A percentile compares a stretch with the other conserved stretches of the same genome.
Conservation (phyloP, 768 basidiomycete species). For the Tylopilus vinaceipallidus region DNA sequence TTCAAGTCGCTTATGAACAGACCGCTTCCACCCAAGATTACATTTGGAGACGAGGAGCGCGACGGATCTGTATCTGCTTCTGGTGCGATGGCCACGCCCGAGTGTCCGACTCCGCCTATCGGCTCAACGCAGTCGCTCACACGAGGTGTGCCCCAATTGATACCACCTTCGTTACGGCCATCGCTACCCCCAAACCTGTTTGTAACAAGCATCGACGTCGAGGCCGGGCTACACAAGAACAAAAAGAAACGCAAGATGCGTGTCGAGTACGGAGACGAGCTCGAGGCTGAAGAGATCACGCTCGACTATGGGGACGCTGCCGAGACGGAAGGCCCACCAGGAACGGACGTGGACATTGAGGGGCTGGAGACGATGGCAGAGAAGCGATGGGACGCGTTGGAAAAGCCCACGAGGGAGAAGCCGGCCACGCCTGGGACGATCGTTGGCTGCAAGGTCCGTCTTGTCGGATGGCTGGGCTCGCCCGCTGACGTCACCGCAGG, state of each 20-base stretch:
- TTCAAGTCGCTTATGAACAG: constrained; percentile 52
- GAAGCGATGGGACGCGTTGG: constrained; percentile 20
- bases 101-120: not conserved
- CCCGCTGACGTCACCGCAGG: constrained; percentile 34
- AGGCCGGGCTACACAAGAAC: constrained; percentile 39
- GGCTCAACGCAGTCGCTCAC: too few species aligned
- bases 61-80: not conserved
- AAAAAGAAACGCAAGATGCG: constrained; percentile 36
- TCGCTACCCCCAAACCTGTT: constrained; percentile 60
- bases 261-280: constrained; percentile 34
- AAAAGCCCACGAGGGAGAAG: constrained; percentile 20
- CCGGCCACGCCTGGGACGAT: constrained; percentile 32
- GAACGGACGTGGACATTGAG: not conserved
- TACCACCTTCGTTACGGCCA: constrained; percentile 65
- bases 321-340: not conserved
- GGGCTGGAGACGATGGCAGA: constrained; percentile 12
- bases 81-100: constrained; percentile 1
- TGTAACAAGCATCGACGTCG: constrained; percentile 72
- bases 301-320: constrained; percentile 15
- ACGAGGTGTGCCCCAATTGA: constrained; percentile 34
- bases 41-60: constrained; percentile 38
- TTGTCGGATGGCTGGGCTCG: not conserved
- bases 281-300: not conserved
- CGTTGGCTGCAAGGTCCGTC: constrained; percentile 51
- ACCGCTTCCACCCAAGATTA: constrained; percentile 49